Evolutionary conservation across 306 rosid genomes (phyloP), one percentile per base, ranked within the genome.

Genomic region (Mimosa bimucronata): DNA sequence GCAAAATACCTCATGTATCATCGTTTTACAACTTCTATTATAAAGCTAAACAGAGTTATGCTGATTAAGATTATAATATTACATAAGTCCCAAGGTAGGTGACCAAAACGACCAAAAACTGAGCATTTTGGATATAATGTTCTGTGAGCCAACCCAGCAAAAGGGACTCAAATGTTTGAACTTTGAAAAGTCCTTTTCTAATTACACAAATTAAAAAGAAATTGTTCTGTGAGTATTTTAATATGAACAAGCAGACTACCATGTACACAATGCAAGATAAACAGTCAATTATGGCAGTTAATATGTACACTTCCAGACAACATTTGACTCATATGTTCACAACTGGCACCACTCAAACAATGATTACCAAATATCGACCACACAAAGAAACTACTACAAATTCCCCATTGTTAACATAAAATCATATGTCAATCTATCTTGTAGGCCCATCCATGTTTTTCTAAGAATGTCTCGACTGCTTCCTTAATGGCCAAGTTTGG

Each of bases 401-500:
- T 64, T 69, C 6, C 37, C 60, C 57, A 74, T 74, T 55, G 75
- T 12, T 15, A 23, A 46, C 84, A 50, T 66, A 31, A n/a, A 79
- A 46, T 58, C 34, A 50, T 74, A n/a, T 21, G 45, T 89, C 79
- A 93, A 30, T 87, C 89, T 23, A 82, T 66, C 86, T 80, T 83
- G 78, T 93, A 96, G 21, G 99, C 99, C 99, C 99, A 96, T 28
- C 99, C 94, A 44, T 96, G 97, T 57, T 83, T 81, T 5, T 87
- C 88, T 75, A 96, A 82, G 85, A 89, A 96, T 61, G 92, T 89
- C 60, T 83, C 83, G 26, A 96, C 97, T 2, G 99, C 99, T 86
- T 93, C 97, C 87, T 91, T 96, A 81, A 93, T 57, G 72, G 91
- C 91, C 57, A 89, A 80, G 87, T 96, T 96, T 5, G 99, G 81